Base-by-base conservation (phyloP, 257 asterid genomes). In the Primulina huaijiensis region DNA sequence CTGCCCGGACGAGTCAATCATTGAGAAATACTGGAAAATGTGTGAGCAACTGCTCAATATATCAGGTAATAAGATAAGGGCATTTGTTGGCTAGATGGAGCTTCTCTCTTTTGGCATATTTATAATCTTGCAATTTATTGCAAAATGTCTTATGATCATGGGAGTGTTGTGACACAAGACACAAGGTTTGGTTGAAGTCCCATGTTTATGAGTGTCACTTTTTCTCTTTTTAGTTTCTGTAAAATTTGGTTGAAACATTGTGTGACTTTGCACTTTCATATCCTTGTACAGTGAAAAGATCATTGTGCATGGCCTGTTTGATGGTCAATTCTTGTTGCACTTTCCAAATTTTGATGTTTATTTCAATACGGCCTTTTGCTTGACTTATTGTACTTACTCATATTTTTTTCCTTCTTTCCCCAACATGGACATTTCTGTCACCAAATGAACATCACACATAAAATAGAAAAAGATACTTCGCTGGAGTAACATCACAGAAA, bases 21-120 rank as follows among this genome's bases (percentile, higher is more conserved):
- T 91, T 75, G 81, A 84, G 58, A 88, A 85, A 70, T 94, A 85
- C 83, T 94, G 97, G 97, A 82, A 80, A 80, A 71, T 89, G 78
- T 85, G 96, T 79, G 96, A 94, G 83, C 88, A 76, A 59, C 87
- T 86, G 72, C 89, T 91, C 62, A 76, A 74, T 65, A 76, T 82
- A 71, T 81, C 97, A 87, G 99, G 99, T 94, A 74, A 68, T 64
- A 55, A 14, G 14, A 65, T 34, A 25, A 71, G 25, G 56, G 50
- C 69, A 30, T 70, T 71, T 33, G 70, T 62, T 57, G 11, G 17
- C 25, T 75, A 74, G 31, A 76, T 72, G 25, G 69, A 67, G 68
- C 7, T 60, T 73, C 55, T 57, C 55, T 30, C 19, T 76, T 33
- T 67, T 40, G 33, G 64, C 17, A 57, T 62, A 33, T 59, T 46